phyloP scores from a whole-genome alignment of 1,284 basidiomycete species.

The Cutaneotrichosporon cutaneum region DNA sequence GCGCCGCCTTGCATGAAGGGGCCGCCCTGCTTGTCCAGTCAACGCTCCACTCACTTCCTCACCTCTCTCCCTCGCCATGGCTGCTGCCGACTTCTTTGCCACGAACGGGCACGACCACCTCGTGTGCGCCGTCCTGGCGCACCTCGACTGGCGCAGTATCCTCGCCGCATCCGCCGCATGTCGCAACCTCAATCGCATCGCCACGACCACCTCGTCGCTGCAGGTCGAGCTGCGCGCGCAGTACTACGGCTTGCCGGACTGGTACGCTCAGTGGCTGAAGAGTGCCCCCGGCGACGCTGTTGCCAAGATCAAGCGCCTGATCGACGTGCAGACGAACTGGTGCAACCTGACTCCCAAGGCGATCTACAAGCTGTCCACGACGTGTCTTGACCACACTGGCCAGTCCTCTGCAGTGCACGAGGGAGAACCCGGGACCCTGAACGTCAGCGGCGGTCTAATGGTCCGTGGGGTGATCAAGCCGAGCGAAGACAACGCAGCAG shows the following conservation, averaged over 20 bases:
- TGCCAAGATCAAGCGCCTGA: neutral
- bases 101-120: neutral
- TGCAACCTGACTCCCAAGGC: neutral
- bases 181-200: neutral
- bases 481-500: too few relatives aligned
- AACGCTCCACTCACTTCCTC: too few relatives aligned
- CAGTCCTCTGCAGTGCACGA: too few relatives aligned
- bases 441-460: too few relatives aligned
- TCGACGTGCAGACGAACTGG: neutral
- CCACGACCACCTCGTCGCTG: neutral
- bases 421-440: too few relatives aligned
- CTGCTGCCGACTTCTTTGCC: conserved; percentile 48
- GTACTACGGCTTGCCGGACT: conserved; percentile 1
- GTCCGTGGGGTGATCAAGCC: too few relatives aligned
- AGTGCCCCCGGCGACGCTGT: neutral
- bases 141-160: neutral
- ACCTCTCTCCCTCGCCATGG: too few relatives aligned
- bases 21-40: too few relatives aligned
- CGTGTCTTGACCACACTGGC: too few relatives aligned
- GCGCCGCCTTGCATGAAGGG: too few relatives aligned
- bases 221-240: conserved; percentile 3
- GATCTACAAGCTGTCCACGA: neutral
- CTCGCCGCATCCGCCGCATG: neutral
- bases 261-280: neutral
- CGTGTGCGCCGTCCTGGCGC: neutral